phyloP scores from a whole-genome alignment of 352 stramenopile genomes.

The Phytophthora sp. region DNA sequence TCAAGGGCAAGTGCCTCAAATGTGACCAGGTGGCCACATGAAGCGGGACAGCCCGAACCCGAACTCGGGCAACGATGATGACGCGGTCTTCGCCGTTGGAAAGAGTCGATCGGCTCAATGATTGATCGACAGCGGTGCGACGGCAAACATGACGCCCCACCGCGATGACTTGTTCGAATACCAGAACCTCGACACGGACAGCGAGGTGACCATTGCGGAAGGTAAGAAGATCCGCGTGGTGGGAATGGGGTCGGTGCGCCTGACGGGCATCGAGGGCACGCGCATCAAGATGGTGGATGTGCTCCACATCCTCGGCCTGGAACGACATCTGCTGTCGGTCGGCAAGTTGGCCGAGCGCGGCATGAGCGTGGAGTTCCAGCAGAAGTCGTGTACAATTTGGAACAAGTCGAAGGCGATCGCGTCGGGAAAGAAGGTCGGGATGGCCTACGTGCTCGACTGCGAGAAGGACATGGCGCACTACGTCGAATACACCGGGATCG shows the following conservation, averaged over 20 bases:
- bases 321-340: conserved; percentile 25
- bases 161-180: conserved; percentile 18
- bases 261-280: background rate
- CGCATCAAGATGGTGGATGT: conserved; percentile 18
- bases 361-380: background rate
- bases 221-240: conserved; percentile 12
- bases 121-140: background rate
- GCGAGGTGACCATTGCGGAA: conserved; percentile 24
- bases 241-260: conserved; percentile 1
- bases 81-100: background rate
- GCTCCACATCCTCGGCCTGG: conserved; percentile 16
- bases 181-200: too few species aligned
- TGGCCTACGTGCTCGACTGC: conserved; percentile 23
- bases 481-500: conserved; percentile 2
- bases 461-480: conserved; percentile 12
- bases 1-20: background rate
- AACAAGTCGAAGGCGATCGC: conserved; percentile 10
- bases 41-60: background rate
- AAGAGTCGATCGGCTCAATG: background rate
- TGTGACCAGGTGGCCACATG: background rate
- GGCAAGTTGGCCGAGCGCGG: conserved; percentile 5
- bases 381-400: conserved; percentile 11
- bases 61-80: background rate
- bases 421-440: conserved; percentile 22
- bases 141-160: conserved; percentile 20